Base-by-base conservation (phyloP, 192 early-diverging fungal species). In the Coemansia sp. region DNA sequence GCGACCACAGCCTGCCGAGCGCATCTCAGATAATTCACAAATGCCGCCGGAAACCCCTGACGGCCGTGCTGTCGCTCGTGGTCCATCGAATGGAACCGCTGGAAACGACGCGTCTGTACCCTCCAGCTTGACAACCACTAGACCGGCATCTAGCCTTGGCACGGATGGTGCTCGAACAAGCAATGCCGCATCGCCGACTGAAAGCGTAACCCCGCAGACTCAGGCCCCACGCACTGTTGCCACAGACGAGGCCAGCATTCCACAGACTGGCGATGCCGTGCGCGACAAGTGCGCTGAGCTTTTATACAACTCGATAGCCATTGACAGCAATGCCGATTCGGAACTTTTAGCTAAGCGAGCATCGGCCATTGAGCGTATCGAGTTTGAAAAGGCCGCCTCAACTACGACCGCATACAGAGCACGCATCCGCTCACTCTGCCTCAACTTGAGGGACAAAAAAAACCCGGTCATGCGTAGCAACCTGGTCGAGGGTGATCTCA, bases 271-370 rank as follows among this genome's bases (percentile, higher is more conserved):
- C 19, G 88, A 89, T 64, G 76, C 68, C 36, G 72, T 84, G 44
- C 89, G 95, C 21, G 91, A 94, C 69, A 91, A 90, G 60, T 92
- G 90, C 64, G 87, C 89, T 61, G 92, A 93, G 45, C 80, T 98
- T 69, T 66, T 96, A 32, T 98, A 98, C 67, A 86, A 88, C 68
- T 88, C 92, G 2, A 73, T 95, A 61, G 91, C 75, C 17, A 38
- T 63, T 31, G 72, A 85, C 44, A 81, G 75, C 71, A 64, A 73
- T 25, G 68, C 64, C 9, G 87, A 87, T 62, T 72, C 86, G 0
- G 86, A 87, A 7, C 70, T 86, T 29, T 55, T 92, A 11, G 62
- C 85, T 31, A 72, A 80, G 12, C 84, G 87, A 37, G 85, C 91
- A 5, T 74, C 63, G 7, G 81, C 27, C 2, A 91, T 94, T 37